These are phyloP conservation scores for Vitis amurensis DNA, from an alignment of 164 flowering plant species.

Conservation along the genomic window DNA sequence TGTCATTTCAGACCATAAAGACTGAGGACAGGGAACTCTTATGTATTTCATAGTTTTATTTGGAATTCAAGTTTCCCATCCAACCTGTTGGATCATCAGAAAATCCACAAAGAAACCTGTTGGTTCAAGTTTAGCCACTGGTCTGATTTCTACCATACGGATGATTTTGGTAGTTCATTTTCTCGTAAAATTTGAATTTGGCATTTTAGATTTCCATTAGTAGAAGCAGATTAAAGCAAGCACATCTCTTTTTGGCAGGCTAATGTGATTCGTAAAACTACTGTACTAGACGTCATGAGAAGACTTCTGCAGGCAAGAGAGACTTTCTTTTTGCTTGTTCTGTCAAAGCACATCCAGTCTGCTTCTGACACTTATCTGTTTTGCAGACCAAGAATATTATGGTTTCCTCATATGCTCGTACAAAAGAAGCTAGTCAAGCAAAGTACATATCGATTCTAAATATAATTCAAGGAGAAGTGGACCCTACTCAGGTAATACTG, in stretches of 20 bases:
- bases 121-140: neutral
- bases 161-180: neutral
- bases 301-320: slow-evolving; percentile 92
- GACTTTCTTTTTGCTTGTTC: neutral
- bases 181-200: neutral
- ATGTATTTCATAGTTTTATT: too few species aligned
- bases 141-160: neutral
- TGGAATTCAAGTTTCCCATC: too few species aligned
- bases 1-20: too few species aligned
- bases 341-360: neutral
- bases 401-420: slow-evolving; percentile 98
- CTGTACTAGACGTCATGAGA: slow-evolving; percentile 99
- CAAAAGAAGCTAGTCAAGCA: slow-evolving; percentile 97
- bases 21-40: too few species aligned
- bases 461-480: slow-evolving; percentile 99
- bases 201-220: neutral
- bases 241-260: slow-evolving; percentile 61
- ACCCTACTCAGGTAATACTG: slow-evolving; percentile 87
- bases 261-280: slow-evolving; percentile 94
- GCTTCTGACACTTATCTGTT: slow-evolving; percentile 31
- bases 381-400: slow-evolving; percentile 94
- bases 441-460: slow-evolving; percentile 97
- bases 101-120: too few species aligned
- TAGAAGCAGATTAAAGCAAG: neutral
- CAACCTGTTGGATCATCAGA: too few species aligned